Percentiles rank a stretch among this genome's conserved stretches.
These are phyloP conservation scores for Dentipellis fragilis DNA, from an alignment of 768 basidiomycete genomes.

Conservation along the genomic window DNA sequence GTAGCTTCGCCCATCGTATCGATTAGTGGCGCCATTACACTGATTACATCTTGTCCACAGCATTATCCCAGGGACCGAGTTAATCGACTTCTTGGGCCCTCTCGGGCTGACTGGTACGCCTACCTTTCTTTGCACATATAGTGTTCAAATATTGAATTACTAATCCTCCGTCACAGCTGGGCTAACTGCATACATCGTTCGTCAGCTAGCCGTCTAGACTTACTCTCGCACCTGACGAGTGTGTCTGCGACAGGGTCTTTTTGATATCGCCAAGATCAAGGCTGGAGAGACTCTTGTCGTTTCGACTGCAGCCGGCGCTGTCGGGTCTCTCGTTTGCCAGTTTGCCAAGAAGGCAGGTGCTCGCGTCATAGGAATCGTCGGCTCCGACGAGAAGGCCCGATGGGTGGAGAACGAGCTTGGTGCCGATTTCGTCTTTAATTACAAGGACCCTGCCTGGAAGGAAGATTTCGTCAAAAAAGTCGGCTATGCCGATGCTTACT, in stretches of 20 bases:
- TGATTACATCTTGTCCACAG: constrained; percentile 14
- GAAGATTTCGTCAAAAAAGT: constrained; percentile 60
- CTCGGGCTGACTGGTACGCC: constrained; percentile 60
- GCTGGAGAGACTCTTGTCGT: constrained; percentile 78
- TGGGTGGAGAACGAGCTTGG: constrained; percentile 84
- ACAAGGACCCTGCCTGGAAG: constrained; percentile 68
- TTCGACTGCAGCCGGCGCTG: constrained; percentile 87
- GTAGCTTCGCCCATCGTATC: constrained; percentile 12
- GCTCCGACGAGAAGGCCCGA: constrained; percentile 70
- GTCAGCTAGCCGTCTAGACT: neutral
- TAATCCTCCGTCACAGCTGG: constrained; percentile 32
- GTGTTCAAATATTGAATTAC: neutral
- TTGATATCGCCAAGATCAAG: constrained; percentile 73
- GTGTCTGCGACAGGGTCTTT: constrained; percentile 52
- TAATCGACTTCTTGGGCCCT: constrained; percentile 74
- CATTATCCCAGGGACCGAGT: constrained; percentile 44
- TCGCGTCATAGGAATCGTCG: constrained; percentile 83
- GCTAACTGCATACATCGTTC: constrained; percentile 83
- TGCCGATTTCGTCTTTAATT: constrained; percentile 76
- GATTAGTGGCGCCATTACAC: neutral
- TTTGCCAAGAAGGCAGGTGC: constrained; percentile 72
- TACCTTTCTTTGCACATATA: constrained; percentile 13
- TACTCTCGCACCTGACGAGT: neutral
- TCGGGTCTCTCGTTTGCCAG: constrained; percentile 78
- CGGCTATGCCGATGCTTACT: constrained; percentile 76